Conservation (phyloP, 768 basidiomycete genomes). For the Neoboletus brunneissimus region DNA sequence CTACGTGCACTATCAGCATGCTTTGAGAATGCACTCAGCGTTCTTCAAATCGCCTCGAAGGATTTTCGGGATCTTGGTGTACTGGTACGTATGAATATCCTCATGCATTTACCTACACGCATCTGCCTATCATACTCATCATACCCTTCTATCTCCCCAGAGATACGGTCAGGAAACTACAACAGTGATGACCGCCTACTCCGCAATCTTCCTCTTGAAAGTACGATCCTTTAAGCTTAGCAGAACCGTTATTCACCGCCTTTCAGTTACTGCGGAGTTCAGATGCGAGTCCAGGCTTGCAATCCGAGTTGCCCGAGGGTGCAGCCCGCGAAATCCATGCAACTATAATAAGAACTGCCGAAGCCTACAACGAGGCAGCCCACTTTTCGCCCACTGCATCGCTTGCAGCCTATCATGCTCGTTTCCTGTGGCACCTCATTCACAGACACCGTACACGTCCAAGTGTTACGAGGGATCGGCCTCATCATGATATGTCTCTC, state of each 20-base stretch:
- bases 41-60: conserved; percentile 65
- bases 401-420: conserved; percentile 72
- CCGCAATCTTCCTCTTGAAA: conserved; percentile 76
- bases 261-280: conserved; percentile 66
- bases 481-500: conserved; percentile 43
- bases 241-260: conserved; percentile 1
- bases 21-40: conserved; percentile 70
- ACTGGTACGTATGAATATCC: conserved; percentile 53
- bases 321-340: conserved; percentile 63
- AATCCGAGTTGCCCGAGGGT: conserved; percentile 57
- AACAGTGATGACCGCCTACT: conserved; percentile 83
- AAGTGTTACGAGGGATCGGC: conserved; percentile 36
- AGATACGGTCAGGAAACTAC: conserved; percentile 84
- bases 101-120: conserved; percentile 14
- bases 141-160: conserved; percentile 36
- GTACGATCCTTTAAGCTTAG: conserved; percentile 37
- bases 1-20: conserved; percentile 68
- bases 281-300: conserved; percentile 53
- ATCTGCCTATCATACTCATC: background rate
- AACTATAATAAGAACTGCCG: conserved; percentile 66
- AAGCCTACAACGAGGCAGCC: conserved; percentile 75
- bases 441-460: conserved; percentile 56
- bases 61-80: conserved; percentile 74
- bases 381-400: conserved; percentile 56
- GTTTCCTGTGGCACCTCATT: conserved; percentile 72